phyloP scores from a whole-genome alignment of 768 basidiomycete species.

The Lactifluus echinatus region DNA sequence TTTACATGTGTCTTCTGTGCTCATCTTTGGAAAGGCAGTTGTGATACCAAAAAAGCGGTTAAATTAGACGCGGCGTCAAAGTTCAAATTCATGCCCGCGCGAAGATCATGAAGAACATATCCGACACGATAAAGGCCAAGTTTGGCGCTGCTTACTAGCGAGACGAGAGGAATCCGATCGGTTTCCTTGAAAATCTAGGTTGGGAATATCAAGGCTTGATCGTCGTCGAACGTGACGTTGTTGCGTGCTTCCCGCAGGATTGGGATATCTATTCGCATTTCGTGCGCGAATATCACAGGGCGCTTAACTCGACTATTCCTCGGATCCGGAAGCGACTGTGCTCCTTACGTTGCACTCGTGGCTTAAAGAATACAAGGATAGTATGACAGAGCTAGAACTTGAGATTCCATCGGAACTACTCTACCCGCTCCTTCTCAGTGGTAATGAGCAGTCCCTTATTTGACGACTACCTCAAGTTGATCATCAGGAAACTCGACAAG shows the following conservation, averaged over 20 bases:
- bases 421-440: constrained; percentile 86
- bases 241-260: constrained; percentile 83
- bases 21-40: constrained; percentile 56
- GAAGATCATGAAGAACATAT: constrained; percentile 75
- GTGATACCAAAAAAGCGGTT: constrained; percentile 88
- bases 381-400: constrained; percentile 95
- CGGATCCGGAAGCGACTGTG: constrained; percentile 81
- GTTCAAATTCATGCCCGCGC: constrained; percentile 86
- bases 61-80: constrained; percentile 89
- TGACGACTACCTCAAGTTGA: constrained; percentile 90
- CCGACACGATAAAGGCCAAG: constrained; percentile 61
- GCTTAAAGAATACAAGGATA: constrained; percentile 92
- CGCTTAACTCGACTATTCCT: constrained; percentile 63
- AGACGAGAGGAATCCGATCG: constrained; percentile 53
- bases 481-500: constrained; percentile 92
- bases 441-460: constrained; percentile 89
- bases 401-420: constrained; percentile 72
- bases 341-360: constrained; percentile 83
- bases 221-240: constrained; percentile 84
- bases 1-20: constrained; percentile 4
- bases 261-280: constrained; percentile 84
- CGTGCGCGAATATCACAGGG: constrained; percentile 84
- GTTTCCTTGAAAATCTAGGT: constrained; percentile 66
- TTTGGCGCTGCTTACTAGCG: constrained; percentile 61
- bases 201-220: constrained; percentile 97